These are phyloP conservation scores for Teratosphaeria gauchensis DNA, from an alignment of 2,329 filamentous ascomycete species.

Conservation along the genomic window DNA sequence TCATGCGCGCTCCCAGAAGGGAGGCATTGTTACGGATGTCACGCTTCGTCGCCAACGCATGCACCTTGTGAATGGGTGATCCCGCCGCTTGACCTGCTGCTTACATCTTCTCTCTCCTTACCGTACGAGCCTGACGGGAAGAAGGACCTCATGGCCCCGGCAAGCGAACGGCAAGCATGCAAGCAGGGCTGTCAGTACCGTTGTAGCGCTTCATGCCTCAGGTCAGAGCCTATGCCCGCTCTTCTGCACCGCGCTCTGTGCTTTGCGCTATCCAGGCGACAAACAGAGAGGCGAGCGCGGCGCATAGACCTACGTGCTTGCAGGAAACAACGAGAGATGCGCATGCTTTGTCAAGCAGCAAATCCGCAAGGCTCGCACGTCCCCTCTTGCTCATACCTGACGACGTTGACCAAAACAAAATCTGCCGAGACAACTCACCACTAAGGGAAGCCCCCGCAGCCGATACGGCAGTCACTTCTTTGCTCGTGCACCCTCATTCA, in stretches of 20 bases:
- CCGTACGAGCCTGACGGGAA: background rate
- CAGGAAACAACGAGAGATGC: background rate
- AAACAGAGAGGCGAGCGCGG: background rate
- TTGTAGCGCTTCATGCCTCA: background rate
- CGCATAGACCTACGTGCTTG: background rate
- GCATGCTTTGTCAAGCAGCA: background rate
- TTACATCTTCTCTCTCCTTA: background rate
- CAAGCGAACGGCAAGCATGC: background rate
- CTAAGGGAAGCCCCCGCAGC: background rate
- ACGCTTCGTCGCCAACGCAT: conserved; percentile 2
- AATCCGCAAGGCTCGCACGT: background rate
- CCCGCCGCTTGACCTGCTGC: background rate
- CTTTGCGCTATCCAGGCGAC: background rate
- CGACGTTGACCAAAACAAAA: background rate
- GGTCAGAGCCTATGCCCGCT: background rate
- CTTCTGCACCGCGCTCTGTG: background rate
- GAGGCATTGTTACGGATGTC: conserved; percentile 2
- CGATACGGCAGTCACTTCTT: background rate
- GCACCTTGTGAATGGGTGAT: background rate
- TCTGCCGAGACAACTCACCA: background rate
- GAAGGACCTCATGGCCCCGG: background rate
- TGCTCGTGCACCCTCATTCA: background rate
- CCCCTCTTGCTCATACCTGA: background rate
- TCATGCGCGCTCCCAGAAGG: conserved; percentile 1
- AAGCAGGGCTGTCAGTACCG: background rate